phyloP scores from a whole-genome alignment of 306 rosid genomes.

The Cicer bijugum region DNA sequence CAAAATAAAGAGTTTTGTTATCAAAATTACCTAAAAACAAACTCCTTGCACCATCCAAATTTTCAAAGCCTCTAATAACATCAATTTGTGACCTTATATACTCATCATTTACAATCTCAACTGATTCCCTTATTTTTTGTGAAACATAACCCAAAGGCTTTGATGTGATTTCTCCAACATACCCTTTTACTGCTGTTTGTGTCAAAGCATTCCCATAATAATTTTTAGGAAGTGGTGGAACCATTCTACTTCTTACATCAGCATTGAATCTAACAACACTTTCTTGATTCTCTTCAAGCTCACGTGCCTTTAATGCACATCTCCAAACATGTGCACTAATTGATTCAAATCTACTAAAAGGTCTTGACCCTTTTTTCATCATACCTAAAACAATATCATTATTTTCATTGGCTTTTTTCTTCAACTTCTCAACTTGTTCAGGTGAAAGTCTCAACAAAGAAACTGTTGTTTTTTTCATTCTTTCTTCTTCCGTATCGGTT shows the following conservation, averaged over 20 bases:
- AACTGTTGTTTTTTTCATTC: background rate
- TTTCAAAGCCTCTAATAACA: background rate
- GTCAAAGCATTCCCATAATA: constrained; percentile 34
- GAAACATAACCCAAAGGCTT: constrained; percentile 29
- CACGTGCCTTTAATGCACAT: constrained; percentile 37
- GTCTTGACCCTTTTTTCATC: background rate
- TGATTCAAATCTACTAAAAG: constrained; percentile 20
- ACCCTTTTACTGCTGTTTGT: background rate
- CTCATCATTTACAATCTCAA: background rate
- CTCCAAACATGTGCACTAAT: constrained; percentile 37
- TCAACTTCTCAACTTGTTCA: constrained; percentile 24
- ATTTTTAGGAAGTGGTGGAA: constrained; percentile 35
- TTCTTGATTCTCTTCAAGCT: constrained; percentile 27
- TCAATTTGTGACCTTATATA: constrained; percentile 30
- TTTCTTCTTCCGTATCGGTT: background rate
- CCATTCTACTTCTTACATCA: background rate
- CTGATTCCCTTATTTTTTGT: constrained; percentile 19
- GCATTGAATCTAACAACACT: background rate
- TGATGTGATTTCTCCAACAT: constrained; percentile 25
- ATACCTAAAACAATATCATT: too few relatives aligned
- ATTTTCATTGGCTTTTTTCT: constrained; percentile 12
- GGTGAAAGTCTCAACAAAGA: background rate
- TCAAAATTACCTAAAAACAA: background rate
- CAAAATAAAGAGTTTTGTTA: background rate
- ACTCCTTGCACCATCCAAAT: background rate